These are phyloP conservation scores for Tranzscheliella williamsii DNA, from an alignment of 1,284 basidiomycete genomes.

Conservation along the genomic window DNA sequence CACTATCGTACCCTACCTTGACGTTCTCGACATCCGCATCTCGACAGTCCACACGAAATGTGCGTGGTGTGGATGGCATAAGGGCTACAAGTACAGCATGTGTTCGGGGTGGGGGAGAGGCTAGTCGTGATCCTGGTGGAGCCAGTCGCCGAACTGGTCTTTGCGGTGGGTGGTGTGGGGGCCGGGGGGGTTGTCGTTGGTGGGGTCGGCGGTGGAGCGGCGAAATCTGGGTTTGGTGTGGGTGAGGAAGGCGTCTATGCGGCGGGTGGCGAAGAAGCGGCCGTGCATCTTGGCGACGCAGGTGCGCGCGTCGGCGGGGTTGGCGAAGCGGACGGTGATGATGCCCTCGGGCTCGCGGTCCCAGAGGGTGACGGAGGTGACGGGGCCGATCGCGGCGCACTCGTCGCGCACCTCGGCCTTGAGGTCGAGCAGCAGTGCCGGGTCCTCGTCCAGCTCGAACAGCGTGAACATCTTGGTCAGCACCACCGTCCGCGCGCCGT, in stretches of 20 bases:
- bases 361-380: slow-evolving; percentile 94
- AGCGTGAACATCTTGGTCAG: slow-evolving; percentile 83
- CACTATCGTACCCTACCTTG: too few species aligned
- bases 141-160: slow-evolving; percentile 20
- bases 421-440: slow-evolving; percentile 82
- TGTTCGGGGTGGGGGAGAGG: too few species aligned
- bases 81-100: too few species aligned
- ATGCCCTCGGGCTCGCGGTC: slow-evolving; percentile 93
- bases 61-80: too few species aligned
- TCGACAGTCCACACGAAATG: too few species aligned
- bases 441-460: slow-evolving; percentile 82
- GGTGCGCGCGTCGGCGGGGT: slow-evolving; percentile 81
- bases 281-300: slow-evolving; percentile 96
- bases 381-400: slow-evolving; percentile 80
- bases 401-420: slow-evolving; percentile 97
- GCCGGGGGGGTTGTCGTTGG: slow-evolving; percentile 17
- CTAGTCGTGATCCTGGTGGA: neutral
- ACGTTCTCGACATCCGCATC: too few species aligned
- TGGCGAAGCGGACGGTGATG: slow-evolving; percentile 94
- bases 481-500: slow-evolving; percentile 13
- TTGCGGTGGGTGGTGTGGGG: slow-evolving; percentile 7
- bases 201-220: slow-evolving; percentile 64
- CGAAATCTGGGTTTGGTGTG: slow-evolving; percentile 79
- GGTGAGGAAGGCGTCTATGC: slow-evolving; percentile 79
- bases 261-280: slow-evolving; percentile 83